Evolutionary conservation across 2,329 filamentous ascomycete species (phyloP), one percentile per base, ranked within the genome.

Genomic region (Exophiala calicioides): DNA sequence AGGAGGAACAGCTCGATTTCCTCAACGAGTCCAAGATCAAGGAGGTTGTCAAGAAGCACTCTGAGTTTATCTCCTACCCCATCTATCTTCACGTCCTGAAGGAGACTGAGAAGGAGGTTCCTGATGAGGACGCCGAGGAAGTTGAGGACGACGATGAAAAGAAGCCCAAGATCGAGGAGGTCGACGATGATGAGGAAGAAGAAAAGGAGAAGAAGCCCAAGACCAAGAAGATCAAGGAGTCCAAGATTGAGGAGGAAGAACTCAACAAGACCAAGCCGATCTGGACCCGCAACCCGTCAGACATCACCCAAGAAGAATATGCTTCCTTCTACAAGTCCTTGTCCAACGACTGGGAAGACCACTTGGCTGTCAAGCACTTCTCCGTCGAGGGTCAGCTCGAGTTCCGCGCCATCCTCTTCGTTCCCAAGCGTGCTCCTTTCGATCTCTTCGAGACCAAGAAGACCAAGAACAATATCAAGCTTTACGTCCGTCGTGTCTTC

Each of bases 391-490:
- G 93, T 85, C 93, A 97, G 81, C 90, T 98, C 61, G 93, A 98
- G 79, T 98, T 98, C 90, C 91, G 91, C 60, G 93, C 93, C 61
- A 95, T 98, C 75, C 90, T 98, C 71, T 98, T 94, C 80, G 91
- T 98, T 45, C 93, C 93, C 71, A 97, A 98, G 88, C 91, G 93
- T 67, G 93, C 93, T 74, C 93, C 93, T 65, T 98, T 98, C 74
- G 93, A 98, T 69, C 88, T 98, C 56, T 98, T 98, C 73, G 93
- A 98, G 87, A 96, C 91, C 71, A 98, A 98, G 89, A 95, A 96
- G 87, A 96, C 91, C 70, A 98, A 98, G 90, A 98, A 97, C 88
- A 98, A 98, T 87, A 97, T 98, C 84, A 98, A 98, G 86, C 86
- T 98, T 65, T 98, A 98, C 78, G 93, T 98, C 68, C 91, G 93